Base-by-base conservation (phyloP, 2,329 filamentous ascomycete species). In the Fragosphaeria purpurea region DNA sequence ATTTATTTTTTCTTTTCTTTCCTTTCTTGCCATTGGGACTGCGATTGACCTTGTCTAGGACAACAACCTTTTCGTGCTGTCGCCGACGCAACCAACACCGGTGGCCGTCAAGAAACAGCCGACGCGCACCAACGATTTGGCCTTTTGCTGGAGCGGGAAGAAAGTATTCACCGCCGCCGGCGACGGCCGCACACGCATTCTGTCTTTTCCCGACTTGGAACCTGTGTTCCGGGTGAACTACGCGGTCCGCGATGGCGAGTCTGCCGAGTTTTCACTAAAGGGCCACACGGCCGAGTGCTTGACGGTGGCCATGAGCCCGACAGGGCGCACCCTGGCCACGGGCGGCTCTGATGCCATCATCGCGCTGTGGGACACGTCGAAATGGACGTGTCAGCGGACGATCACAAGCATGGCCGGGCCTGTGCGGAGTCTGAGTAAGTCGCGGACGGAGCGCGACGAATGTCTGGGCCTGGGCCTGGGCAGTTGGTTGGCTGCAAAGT, bases 341-440 rank as follows among this genome's bases (percentile, higher is more conserved):
- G 86, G 86, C 34, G 85, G 85, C 8, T 80, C 82, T 8, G 86
- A 91, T 60, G 85, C 83, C 1, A 76, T 88, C 47, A 84, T 90
- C 57, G 75, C 83, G 5, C 70, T 91, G 4, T 91, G 86, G 83
- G 85, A 90, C 60, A 89, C 86, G 4, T 74, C 75, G 41, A 82
- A 86, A 57, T 89, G 85, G 84, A 79, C 86, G 50, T 89, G 85
- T 61, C 77, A 83, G 60, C 76, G 82, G 53, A 88, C 85, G 1
- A 71, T 89, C 41, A 80, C 80, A 38, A 75, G 78, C 58, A 84
- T 87, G 70, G 74, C 76, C 8, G 83, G 83, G 1, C 80, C 85
- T 4, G 81, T 90, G 33, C 76, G 79, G 60, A 86, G 79, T 61
- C 73, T 90, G 51, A 80, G 77, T 80, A 65, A 54, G 22, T 22